Evolutionary conservation across 2,329 filamentous ascomycete genomes (phyloP).

Genomic region (Aspergillus udagawae): DNA sequence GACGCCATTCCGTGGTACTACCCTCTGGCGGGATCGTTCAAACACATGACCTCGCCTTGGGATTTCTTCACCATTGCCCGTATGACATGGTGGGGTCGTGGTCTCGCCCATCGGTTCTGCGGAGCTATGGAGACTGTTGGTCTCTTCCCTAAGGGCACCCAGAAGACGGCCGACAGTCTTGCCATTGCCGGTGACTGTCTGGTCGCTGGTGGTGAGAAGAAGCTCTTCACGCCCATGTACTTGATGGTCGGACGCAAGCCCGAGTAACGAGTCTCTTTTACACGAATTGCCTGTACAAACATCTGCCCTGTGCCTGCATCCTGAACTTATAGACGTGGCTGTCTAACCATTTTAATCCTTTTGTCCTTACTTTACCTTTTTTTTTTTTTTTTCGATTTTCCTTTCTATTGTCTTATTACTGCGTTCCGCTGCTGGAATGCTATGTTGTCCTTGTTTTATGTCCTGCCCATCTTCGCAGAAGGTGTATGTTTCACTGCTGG

Average conservation of each 20-base stretch:
- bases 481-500: slow-evolving; percentile 15
- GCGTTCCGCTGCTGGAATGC: slow-evolving; percentile 17
- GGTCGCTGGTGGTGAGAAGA: slow-evolving; percentile 78
- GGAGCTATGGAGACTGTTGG: slow-evolving; percentile 70
- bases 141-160: slow-evolving; percentile 75
- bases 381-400: slow-evolving; percentile 1
- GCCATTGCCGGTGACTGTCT: slow-evolving; percentile 77
- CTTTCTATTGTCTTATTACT: slow-evolving; percentile 13
- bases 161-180: slow-evolving; percentile 91
- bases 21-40: slow-evolving; percentile 79
- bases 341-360: slow-evolving; percentile 18
- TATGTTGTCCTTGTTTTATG: slow-evolving; percentile 11
- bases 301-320: slow-evolving; percentile 7
- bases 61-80: slow-evolving; percentile 80
- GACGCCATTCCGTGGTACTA: slow-evolving; percentile 90
- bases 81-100: slow-evolving; percentile 82
- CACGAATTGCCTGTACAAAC: slow-evolving; percentile 10
- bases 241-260: slow-evolving; percentile 93
- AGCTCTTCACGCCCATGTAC: slow-evolving; percentile 99
- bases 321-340: slow-evolving; percentile 13
- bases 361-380: slow-evolving; percentile 3
- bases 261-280: slow-evolving; percentile 24
- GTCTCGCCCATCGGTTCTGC: slow-evolving; percentile 70
- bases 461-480: slow-evolving; percentile 4
- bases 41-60: slow-evolving; percentile 72